Conservation (phyloP, 2,329 filamentous ascomycete species). For the Dactylellina parvicollis region DNA sequence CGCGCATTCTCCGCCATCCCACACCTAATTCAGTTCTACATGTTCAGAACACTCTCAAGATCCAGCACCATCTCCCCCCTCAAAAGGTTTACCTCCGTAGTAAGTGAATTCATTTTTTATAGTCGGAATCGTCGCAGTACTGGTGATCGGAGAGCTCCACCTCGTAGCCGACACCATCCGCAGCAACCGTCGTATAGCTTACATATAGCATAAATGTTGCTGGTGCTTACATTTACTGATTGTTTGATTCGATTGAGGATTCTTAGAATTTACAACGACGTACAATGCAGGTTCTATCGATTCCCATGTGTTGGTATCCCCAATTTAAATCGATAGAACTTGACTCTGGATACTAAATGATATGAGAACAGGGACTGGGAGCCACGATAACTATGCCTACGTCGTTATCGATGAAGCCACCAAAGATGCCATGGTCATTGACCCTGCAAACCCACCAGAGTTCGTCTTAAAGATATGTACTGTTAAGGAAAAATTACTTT, state of each 20-base stretch:
- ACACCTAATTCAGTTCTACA: slow-evolving; percentile 12
- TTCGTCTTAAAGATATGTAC: slow-evolving; percentile 62
- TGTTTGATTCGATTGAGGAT: not conserved
- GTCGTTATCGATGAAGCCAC: slow-evolving; percentile 80
- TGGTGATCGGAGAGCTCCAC: not conserved
- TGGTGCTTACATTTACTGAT: slow-evolving; percentile 11
- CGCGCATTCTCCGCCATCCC: not conserved
- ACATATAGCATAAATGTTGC: not conserved
- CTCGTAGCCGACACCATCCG: slow-evolving; percentile 4
- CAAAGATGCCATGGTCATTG: slow-evolving; percentile 80
- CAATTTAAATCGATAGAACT: too few relatives aligned
- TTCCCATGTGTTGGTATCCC: slow-evolving; percentile 80
- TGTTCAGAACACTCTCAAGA: slow-evolving; percentile 35
- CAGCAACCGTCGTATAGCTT: slow-evolving; percentile 3
- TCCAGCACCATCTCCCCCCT: slow-evolving; percentile 21
- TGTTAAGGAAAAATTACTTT: slow-evolving; percentile 28
- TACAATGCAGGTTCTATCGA: slow-evolving; percentile 85
- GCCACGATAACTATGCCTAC: slow-evolving; percentile 84
- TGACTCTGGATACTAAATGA: slow-evolving; percentile 5
- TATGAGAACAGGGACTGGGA: slow-evolving; percentile 73
- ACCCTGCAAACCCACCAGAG: slow-evolving; percentile 82
- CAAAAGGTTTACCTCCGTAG: slow-evolving; percentile 16
- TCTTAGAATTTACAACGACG: slow-evolving; percentile 61
- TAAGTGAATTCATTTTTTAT: slow-evolving; percentile 24
- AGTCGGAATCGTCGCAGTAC: not conserved